Conservation (phyloP, 1,139 yeast species). For the Maudiozyma humilis region DNA sequence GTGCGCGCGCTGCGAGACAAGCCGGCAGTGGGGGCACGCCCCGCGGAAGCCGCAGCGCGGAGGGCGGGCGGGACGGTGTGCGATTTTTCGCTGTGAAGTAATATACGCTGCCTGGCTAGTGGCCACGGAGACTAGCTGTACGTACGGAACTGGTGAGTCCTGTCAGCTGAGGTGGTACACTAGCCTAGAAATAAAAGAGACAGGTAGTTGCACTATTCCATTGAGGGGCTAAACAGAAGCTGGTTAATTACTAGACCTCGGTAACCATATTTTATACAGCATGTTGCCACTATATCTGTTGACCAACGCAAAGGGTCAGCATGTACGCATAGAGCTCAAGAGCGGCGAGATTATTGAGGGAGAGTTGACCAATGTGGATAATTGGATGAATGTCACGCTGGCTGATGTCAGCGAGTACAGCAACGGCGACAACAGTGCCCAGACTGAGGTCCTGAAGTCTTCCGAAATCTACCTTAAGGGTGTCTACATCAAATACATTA, state of each 20-base stretch:
- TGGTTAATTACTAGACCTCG: no score
- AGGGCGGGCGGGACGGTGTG: not conserved
- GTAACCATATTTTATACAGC: not conserved
- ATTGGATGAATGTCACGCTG: constrained; percentile 91
- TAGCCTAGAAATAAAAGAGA: no score
- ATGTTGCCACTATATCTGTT: constrained; percentile 83
- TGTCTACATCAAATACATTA: constrained; percentile 60
- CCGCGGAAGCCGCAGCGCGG: not conserved
- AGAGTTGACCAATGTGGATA: constrained; percentile 74
- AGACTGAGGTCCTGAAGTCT: constrained; percentile 50
- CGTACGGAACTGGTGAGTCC: no score
- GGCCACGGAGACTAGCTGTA: no score
- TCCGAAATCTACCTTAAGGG: constrained; percentile 84
- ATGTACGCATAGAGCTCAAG: constrained; percentile 82
- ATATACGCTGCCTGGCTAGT: no score
- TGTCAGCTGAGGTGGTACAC: no score
- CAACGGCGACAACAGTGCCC: constrained; percentile 31
- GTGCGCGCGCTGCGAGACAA: no score
- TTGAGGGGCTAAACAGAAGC: no score
- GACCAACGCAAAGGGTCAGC: constrained; percentile 86
- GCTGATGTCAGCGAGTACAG: constrained; percentile 57
- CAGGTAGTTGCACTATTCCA: no score
- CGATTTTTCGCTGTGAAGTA: not conserved
- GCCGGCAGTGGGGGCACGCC: no score
- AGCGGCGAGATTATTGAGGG: constrained; percentile 90